These are phyloP conservation scores for Candida peoriensis DNA, from an alignment of 805 yeast species.

Conservation along the genomic window DNA sequence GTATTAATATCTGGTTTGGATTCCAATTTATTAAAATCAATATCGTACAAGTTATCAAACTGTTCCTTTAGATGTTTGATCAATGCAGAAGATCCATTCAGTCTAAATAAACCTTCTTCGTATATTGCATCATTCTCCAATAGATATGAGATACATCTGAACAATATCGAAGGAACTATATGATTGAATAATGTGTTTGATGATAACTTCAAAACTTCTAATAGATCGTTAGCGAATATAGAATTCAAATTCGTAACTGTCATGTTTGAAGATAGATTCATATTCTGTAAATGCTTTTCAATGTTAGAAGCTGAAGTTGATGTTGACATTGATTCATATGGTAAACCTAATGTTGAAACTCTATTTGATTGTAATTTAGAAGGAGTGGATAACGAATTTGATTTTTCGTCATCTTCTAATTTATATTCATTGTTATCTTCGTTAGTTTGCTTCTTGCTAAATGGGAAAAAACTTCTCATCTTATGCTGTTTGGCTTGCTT, in stretches of 20 bases:
- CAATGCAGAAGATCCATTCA: constrained; percentile 81
- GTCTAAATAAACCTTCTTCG: constrained; percentile 87
- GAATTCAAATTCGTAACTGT: constrained; percentile 24
- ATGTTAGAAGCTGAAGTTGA: constrained; percentile 29
- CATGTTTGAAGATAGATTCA: constrained; percentile 21
- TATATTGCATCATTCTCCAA: constrained; percentile 62
- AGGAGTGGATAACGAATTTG: background rate
- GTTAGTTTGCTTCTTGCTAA: constrained; percentile 30
- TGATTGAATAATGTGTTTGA: constrained; percentile 39
- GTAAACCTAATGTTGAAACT: background rate
- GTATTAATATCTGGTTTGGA: constrained; percentile 68
- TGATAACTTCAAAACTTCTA: constrained; percentile 47
- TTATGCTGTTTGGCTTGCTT: constrained; percentile 41
- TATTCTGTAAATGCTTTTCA: constrained; percentile 25
- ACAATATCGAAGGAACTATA: constrained; percentile 66
- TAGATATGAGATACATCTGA: constrained; percentile 67
- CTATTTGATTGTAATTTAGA: background rate
- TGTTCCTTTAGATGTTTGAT: constrained; percentile 63
- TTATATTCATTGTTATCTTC: constrained; percentile 13
- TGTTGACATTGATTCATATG: constrained; percentile 24
- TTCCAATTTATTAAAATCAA: constrained; percentile 48
- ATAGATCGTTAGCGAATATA: constrained; percentile 64
- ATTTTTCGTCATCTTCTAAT: background rate
- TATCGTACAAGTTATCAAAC: constrained; percentile 64
- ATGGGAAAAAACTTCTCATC: constrained; percentile 59